A percentile compares a stretch with the other conserved stretches of the same genome.
Conservation (phyloP, 2,329 filamentous ascomycete genomes). For the Lasiodiplodia sp. region DNA sequence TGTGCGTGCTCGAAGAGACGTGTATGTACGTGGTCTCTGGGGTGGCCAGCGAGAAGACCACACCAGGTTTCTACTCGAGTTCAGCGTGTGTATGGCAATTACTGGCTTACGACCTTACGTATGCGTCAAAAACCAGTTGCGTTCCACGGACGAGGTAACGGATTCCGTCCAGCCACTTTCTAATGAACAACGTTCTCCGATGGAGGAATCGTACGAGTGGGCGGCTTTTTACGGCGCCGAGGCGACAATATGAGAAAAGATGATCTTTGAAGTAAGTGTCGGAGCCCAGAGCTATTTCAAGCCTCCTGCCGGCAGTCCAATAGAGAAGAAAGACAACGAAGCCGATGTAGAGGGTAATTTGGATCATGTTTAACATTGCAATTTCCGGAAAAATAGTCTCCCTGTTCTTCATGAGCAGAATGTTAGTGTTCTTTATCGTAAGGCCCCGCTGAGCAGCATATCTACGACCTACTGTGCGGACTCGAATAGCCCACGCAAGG, state of each 20-base stretch:
- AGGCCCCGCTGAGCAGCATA: neutral
- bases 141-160: neutral
- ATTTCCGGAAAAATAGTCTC: neutral
- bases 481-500: neutral
- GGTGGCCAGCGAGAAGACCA: neutral
- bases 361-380: neutral
- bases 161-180: neutral
- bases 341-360: neutral
- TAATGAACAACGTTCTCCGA: neutral
- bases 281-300: neutral
- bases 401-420: neutral
- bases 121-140: neutral
- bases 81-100: neutral
- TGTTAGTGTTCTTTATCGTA: neutral
- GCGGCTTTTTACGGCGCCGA: neutral
- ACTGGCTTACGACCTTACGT: neutral
- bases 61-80: neutral
- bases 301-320: neutral
- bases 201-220: neutral
- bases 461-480: neutral
- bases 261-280: neutral
- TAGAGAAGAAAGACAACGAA: conserved; percentile 3
- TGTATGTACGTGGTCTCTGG: conserved; percentile 18
- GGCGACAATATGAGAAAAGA: neutral
- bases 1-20: conserved; percentile 7